Evolutionary conservation across 805 yeast species (phyloP), one percentile per base, ranked within the genome.

Genomic region (Saccharomycodes ludwigii): DNA sequence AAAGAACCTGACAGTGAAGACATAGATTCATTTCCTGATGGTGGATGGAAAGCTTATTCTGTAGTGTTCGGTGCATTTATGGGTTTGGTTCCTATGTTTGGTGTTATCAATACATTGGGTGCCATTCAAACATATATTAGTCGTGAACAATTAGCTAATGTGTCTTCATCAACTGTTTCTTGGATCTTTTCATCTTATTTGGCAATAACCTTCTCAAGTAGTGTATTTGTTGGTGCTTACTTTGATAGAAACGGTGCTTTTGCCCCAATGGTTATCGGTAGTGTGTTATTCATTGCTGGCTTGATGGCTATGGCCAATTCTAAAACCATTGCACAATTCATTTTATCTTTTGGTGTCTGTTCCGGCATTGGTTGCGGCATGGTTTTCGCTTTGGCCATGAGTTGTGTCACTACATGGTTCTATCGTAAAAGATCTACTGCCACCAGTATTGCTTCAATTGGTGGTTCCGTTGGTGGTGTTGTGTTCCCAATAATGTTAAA

Each of bases 321-420:
- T 36, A 58, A 60, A 0, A 43, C 62, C 22, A 53, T 71, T 11
- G 73, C 69, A 61, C 82, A 76, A 31, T 77, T 76, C 41, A 60
- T 76, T 17, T 45, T 76, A 16, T 57, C 76, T 21, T 73, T 73
- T 42, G 66, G 74, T 3, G 36, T 76, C 0, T 47, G 65, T 14
- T 50, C 65, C 18, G 84, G 83, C 3, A 36, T 71, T 11, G 82
- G 80, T 0, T 62, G 65, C 31, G 77, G 77, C 2, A 48, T 73
- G 14, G 54, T 73, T 18, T 57, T 71, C 48, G 63, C 73, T 15
- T 82, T 83, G 1, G 49, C 70, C 21, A 53, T 76, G 6, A 70
- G 79, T 10, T 71, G 69, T 10, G 60, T 76, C 7, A 67, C 75
- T 18, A 84, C 76, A 40, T 77, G 80, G 69, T 77, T 76, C 44